These are phyloP conservation scores for Rhynchospora tenuis DNA, from an alignment of 176 grass and related monocot genomes.

Conservation along the genomic window DNA sequence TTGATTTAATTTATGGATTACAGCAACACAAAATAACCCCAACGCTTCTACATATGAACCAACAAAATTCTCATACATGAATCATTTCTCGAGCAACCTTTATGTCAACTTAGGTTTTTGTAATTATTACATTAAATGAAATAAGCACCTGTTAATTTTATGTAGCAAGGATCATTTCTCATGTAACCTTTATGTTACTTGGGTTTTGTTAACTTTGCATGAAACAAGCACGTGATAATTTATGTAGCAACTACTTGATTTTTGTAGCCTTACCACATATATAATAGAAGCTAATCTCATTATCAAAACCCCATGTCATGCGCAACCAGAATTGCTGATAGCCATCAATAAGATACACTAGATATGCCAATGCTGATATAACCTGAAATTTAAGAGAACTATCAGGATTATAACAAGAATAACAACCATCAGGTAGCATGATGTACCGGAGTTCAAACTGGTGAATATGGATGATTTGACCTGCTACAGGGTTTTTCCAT, in stretches of 20 bases:
- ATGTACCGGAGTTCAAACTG: background rate
- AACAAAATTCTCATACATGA: background rate
- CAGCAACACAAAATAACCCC: background rate
- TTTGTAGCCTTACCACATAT: slow-evolving; percentile 81
- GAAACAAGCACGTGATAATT: background rate
- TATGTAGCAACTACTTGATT: background rate
- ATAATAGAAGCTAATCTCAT: slow-evolving; percentile 98
- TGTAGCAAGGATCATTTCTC: background rate
- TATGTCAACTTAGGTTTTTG: too few species aligned
- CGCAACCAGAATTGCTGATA: slow-evolving; percentile 90
- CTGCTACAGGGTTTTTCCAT: background rate
- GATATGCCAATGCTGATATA: slow-evolving; percentile 78
- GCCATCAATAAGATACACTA: slow-evolving; percentile 87
- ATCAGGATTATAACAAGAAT: background rate
- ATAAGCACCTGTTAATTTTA: background rate
- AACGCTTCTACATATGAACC: background rate
- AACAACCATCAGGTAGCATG: background rate
- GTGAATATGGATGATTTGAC: background rate
- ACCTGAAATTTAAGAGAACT: slow-evolving; percentile 43
- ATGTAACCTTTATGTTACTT: too few species aligned
- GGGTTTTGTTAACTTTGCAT: background rate
- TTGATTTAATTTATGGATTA: background rate
- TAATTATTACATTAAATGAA: background rate
- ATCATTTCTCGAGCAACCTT: background rate
- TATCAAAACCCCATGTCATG: slow-evolving; percentile 81